Conservation (phyloP, 2,329 filamentous ascomycete species). For the Fusarium bulbicola region DNA sequence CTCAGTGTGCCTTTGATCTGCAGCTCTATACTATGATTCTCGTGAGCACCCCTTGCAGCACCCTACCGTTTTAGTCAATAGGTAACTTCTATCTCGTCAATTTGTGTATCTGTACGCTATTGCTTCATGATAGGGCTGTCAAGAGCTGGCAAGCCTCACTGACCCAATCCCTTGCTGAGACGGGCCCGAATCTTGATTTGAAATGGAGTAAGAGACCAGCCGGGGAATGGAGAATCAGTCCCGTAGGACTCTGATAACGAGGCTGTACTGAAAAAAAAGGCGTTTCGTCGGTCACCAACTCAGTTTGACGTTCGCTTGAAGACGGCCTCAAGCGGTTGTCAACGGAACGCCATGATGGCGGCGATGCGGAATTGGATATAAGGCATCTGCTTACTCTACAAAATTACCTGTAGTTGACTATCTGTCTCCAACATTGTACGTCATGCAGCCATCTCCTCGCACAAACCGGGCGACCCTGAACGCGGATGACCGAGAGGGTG, state of each 20-base stretch:
- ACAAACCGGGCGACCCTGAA: conserved; percentile 26
- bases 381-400: neutral
- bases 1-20: neutral
- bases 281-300: conserved; percentile 2
- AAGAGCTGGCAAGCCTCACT: conserved; percentile 7
- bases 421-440: conserved; percentile 8
- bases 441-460: conserved; percentile 28
- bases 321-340: conserved; percentile 41
- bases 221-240: conserved; percentile 1
- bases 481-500: conserved; percentile 12
- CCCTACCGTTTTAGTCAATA: neutral
- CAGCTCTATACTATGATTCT: neutral
- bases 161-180: neutral
- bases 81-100: neutral
- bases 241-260: conserved; percentile 25
- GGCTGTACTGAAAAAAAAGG: conserved; percentile 19
- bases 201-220: neutral
- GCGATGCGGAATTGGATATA: conserved; percentile 1
- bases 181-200: neutral
- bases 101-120: neutral
- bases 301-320: conserved; percentile 13
- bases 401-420: neutral
- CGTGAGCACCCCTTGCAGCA: neutral
- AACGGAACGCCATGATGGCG: conserved; percentile 21
- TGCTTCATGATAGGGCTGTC: conserved; percentile 11